Percentiles rank a stretch among this genome's conserved stretches.
Evolutionary conservation across 768 basidiomycete genomes (phyloP).

Genomic region (Collybiopsis confluens): DNA sequence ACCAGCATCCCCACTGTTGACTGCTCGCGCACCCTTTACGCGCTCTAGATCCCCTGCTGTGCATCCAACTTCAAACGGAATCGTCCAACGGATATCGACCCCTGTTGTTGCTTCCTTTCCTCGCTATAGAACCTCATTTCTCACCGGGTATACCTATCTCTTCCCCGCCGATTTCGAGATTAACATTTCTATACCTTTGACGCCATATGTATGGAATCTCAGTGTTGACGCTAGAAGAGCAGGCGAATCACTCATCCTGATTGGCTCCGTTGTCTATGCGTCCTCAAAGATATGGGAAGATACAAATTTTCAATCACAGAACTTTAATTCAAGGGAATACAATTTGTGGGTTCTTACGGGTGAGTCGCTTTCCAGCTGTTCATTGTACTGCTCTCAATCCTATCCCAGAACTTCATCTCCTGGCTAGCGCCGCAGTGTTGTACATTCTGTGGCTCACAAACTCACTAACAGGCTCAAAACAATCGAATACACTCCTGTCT

Average conservation of each 20-base stretch:
- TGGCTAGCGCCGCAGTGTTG: slow-evolving; percentile 49
- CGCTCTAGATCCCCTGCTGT: slow-evolving; percentile 70
- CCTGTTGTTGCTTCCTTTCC: slow-evolving; percentile 39
- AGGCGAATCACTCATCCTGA: slow-evolving; percentile 60
- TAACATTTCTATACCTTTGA: slow-evolving; percentile 39
- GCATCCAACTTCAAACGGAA: slow-evolving; percentile 19
- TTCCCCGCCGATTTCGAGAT: slow-evolving; percentile 48
- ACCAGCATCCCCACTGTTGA: slow-evolving; percentile 26
- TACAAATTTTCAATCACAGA: slow-evolving; percentile 25
- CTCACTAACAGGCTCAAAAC: slow-evolving; percentile 18
- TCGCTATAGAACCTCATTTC: slow-evolving; percentile 32
- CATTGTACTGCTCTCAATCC: slow-evolving; percentile 4
- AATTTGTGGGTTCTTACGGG: slow-evolving; percentile 51
- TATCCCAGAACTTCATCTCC: slow-evolving; percentile 50
- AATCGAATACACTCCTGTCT: no score
- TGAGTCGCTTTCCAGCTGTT: slow-evolving; percentile 19
- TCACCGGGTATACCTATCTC: slow-evolving; percentile 24
- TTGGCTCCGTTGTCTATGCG: slow-evolving; percentile 58
- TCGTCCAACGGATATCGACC: slow-evolving; percentile 32
- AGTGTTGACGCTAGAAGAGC: slow-evolving; percentile 59
- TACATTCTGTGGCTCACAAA: slow-evolving; percentile 64
- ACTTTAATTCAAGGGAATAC: slow-evolving; percentile 13
- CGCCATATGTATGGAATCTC: slow-evolving; percentile 38
- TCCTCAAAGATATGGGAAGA: slow-evolving; percentile 38
- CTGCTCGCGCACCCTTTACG: slow-evolving; percentile 49